Conservation (phyloP, 2,329 filamentous ascomycete genomes). For the Sporothrix mexicana region DNA sequence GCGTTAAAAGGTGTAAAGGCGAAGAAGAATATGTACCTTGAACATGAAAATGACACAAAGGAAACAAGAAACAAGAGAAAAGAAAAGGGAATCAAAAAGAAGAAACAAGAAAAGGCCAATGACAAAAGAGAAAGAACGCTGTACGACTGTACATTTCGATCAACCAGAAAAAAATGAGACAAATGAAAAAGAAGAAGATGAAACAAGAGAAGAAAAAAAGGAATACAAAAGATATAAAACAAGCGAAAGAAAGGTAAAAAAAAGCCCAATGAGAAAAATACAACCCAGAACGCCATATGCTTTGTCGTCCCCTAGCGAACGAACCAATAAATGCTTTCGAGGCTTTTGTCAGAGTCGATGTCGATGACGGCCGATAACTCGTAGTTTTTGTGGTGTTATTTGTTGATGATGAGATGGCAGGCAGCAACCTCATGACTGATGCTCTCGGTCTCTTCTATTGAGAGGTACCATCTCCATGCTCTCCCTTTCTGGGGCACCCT, state of each 20-base stretch:
- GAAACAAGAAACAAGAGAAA: neutral
- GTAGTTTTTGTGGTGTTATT: neutral
- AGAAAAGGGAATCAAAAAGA: constrained; percentile 6
- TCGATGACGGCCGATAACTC: neutral
- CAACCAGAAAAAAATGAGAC: constrained; percentile 18
- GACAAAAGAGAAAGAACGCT: neutral
- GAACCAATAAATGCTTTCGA: constrained; percentile 2
- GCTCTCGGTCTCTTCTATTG: too few relatives aligned
- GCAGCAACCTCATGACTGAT: too few relatives aligned
- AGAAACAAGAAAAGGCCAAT: neutral
- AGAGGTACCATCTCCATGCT: neutral
- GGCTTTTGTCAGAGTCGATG: neutral
- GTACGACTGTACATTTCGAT: too few relatives aligned
- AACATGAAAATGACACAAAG: neutral
- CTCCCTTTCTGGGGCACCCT: neutral
- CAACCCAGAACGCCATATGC: constrained; percentile 30
- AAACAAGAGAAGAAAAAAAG: neutral
- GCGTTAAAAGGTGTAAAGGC: neutral
- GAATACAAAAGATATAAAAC: neutral
- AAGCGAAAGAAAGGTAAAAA: neutral
- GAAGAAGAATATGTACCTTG: neutral
- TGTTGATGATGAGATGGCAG: too few relatives aligned
- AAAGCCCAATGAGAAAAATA: neutral
- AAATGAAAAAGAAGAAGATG: neutral
- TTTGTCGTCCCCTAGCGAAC: constrained; percentile 12